Base-by-base conservation (phyloP, 2,329 filamentous ascomycete genomes). In the Scedosporium boydii region DNA sequence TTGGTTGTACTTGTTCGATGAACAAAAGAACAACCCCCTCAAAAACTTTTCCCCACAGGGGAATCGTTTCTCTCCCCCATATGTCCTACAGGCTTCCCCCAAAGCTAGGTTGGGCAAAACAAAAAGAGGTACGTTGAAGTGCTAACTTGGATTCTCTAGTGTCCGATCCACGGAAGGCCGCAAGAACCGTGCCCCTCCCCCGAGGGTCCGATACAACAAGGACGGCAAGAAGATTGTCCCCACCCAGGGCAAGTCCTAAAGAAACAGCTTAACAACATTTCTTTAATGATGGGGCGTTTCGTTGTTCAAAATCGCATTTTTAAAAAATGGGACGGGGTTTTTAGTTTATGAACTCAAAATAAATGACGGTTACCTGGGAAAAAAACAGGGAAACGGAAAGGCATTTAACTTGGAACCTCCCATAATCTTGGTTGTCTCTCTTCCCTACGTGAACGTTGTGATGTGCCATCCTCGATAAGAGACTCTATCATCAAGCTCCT, bases 191-290 rank as follows among this genome's bases (percentile, higher is more conserved):
- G 93, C 93, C 74, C 96, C 95, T 75, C 95, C 95, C 72, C 95
- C 95, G 76, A 88, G 95, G 78, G 93, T 99, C 75, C 87, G 95
- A 75, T 99, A 96, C 91, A 99, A 99, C 90, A 97, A 98, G 89
- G 95, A 99, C 77, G 93, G 93, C 86, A 99, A 99, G 92, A 99
- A 99, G 90, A 88, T 99, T 78, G 89, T 88, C 79, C 92, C 93
- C 70, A 89, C 89, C 76, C 87, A 91, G 81, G 82, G 83, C 74
- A 91, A 90, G 83, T 44, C 34, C 59, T 55, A 55, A 48, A 55
- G 51, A 55, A 55, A 55, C 51, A 34, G 44, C 4, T 16, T 53
- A 27, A 4, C 2, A 4, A 16, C 34, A 41, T 27, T 51, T 60
- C 21, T 53, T 51, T 42, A 53, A 29, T 51, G 23, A 60, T 53